phyloP scores from a whole-genome alignment of 139 green algal genomes.

The Chlamydomonas sp. region DNA sequence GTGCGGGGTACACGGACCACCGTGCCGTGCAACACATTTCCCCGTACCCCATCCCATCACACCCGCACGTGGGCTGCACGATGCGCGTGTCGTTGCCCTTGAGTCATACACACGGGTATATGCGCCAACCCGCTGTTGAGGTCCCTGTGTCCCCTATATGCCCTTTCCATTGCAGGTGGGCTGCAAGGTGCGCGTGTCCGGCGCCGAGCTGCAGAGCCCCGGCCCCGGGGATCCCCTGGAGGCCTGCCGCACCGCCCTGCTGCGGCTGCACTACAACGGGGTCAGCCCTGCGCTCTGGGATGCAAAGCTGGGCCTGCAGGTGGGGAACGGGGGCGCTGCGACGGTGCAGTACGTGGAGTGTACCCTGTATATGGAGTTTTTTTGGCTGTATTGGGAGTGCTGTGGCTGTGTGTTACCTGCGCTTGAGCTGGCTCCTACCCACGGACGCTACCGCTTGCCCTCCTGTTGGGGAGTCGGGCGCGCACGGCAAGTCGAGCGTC shows the following conservation, averaged over 20 bases:
- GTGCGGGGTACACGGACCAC: background rate
- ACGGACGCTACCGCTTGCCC: no score
- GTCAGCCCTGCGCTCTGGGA: slow-evolving; percentile 43
- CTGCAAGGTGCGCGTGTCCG: slow-evolving; percentile 62
- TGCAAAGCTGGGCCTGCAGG: slow-evolving; percentile 36
- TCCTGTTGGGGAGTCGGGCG: no score
- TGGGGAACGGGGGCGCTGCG: slow-evolving; percentile 32
- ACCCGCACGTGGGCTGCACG: background rate
- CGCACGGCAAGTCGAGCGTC: no score
- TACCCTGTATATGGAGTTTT: background rate
- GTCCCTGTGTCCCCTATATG: background rate
- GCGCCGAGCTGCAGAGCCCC: slow-evolving; percentile 48
- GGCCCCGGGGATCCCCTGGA: slow-evolving; percentile 54
- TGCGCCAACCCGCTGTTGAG: background rate
- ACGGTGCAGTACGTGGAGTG: background rate
- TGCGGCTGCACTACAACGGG: slow-evolving; percentile 61
- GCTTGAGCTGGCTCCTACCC: no score
- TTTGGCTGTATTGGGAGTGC: no score
- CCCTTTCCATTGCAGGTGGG: slow-evolving; percentile 36
- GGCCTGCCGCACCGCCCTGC: slow-evolving; percentile 4
- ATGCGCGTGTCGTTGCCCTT: background rate
- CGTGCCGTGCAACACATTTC: background rate
- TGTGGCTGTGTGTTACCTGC: no score
- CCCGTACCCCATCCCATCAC: background rate
- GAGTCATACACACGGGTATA: background rate